Evolutionary conservation across 495 filamentous ascomycete species (phyloP).

Genomic region (Alectoria sarmentosa): DNA sequence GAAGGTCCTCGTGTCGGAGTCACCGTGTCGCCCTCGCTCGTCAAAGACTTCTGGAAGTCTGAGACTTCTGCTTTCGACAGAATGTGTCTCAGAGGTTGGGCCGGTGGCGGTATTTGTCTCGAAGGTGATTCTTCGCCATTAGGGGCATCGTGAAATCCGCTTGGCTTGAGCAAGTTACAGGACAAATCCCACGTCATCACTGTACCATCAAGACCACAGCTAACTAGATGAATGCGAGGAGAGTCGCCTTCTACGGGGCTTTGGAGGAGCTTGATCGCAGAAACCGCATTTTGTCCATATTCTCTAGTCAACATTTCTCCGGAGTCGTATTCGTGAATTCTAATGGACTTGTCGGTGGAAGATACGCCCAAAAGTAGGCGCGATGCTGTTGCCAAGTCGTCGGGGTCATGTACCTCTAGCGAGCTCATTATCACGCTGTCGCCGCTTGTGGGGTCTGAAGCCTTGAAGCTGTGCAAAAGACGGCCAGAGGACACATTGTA

Average conservation of each 20-base stretch:
- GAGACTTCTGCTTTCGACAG: constrained; percentile 71
- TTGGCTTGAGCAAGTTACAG: constrained; percentile 12
- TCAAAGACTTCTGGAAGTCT: constrained; percentile 56
- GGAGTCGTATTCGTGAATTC: constrained; percentile 72
- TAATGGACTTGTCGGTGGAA: constrained; percentile 88
- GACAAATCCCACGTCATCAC: constrained; percentile 74
- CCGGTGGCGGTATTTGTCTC: constrained; percentile 42
- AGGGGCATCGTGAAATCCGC: neutral
- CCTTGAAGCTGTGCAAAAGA: constrained; percentile 65
- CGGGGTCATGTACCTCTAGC: constrained; percentile 51
- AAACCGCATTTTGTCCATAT: constrained; percentile 89
- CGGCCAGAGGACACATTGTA: constrained; percentile 71
- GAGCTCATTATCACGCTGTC: constrained; percentile 80
- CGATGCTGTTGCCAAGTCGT: constrained; percentile 28
- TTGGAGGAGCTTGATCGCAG: constrained; percentile 69
- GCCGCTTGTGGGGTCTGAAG: constrained; percentile 64
- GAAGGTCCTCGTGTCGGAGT: constrained; percentile 51
- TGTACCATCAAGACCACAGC: constrained; percentile 73
- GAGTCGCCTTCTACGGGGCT: constrained; percentile 37
- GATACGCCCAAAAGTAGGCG: constrained; percentile 73
- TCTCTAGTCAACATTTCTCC: constrained; percentile 76
- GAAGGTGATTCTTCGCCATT: constrained; percentile 38
- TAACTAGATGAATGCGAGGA: constrained; percentile 45
- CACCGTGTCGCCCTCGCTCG: constrained; percentile 30
- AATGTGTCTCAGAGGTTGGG: constrained; percentile 61